A percentile compares a stretch with the other conserved stretches of the same genome.
Evolutionary conservation across 148 eudicot species (phyloP).

Genomic region (Vaccinium darrowii): DNA sequence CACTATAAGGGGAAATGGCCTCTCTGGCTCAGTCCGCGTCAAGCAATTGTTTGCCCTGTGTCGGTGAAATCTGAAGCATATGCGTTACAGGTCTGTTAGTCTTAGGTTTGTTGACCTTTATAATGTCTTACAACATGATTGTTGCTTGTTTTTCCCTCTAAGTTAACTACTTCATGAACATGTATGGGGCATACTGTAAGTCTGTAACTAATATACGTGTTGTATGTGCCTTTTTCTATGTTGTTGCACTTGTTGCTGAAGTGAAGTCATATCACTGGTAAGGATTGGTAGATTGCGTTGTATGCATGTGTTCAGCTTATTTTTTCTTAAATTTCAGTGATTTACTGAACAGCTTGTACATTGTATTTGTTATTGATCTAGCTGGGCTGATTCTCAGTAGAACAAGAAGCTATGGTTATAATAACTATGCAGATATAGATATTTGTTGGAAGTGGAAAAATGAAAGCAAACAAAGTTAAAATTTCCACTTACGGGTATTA

Average conservation of each 20-base stretch:
- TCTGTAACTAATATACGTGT: background rate
- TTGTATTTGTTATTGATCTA: background rate
- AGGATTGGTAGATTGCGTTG: background rate
- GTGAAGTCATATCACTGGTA: background rate
- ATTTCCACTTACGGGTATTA: background rate
- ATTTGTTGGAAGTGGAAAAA: background rate
- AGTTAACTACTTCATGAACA: background rate
- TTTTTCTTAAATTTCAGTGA: background rate
- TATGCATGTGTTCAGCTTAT: background rate
- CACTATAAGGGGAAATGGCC: constrained; percentile 99
- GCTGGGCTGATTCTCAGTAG: background rate
- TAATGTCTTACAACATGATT: background rate
- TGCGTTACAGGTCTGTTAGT: constrained; percentile 53
- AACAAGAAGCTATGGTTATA: background rate
- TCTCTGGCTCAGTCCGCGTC: constrained; percentile 98
- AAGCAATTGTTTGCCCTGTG: constrained; percentile 85
- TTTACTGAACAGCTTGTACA: background rate
- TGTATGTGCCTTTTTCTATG: background rate
- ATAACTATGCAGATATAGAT: background rate
- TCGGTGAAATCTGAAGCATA: constrained; percentile 80
- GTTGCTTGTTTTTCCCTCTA: background rate
- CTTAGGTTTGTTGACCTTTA: background rate
- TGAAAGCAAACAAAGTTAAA: background rate
- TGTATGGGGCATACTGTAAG: background rate
- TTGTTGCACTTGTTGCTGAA: constrained; percentile 1